Percentiles rank a stretch among this genome's conserved stretches.
phyloP scores from a whole-genome alignment of 345 rosid genomes.

The thale cress (Arabidopsis thaliana) region DNA sequence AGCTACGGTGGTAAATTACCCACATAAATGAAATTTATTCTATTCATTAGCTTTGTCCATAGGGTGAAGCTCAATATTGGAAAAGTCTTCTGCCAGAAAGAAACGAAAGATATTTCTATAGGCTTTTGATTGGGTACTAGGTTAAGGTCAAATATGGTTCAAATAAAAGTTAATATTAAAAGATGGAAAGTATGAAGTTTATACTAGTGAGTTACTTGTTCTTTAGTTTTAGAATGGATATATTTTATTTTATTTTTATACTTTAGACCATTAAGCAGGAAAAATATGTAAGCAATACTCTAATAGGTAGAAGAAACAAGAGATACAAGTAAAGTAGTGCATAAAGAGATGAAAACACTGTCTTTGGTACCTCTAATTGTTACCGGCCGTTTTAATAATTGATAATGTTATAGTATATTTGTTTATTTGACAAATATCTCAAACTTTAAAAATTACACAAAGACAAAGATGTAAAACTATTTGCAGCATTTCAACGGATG shows the following conservation, averaged over 20 bases:
- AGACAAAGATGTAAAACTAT: no score
- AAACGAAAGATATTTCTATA: neutral
- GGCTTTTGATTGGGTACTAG: neutral
- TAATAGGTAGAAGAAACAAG: no score
- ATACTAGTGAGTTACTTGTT: neutral
- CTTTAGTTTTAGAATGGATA: neutral
- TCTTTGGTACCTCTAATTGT: no score
- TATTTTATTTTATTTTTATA: neutral
- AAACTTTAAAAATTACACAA: no score
- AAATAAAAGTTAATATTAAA: neutral
- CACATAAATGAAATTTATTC: neutral
- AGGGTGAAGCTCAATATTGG: conserved; percentile 5
- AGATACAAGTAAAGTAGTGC: no score
- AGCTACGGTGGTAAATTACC: neutral
- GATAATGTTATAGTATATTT: no score
- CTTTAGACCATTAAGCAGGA: neutral
- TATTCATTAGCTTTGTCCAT: conserved; percentile 4
- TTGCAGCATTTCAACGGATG: no score
- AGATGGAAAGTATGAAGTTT: neutral
- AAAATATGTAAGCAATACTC: neutral
- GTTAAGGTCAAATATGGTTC: neutral
- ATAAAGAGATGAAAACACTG: no score
- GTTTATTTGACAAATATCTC: no score
- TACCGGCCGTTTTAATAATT: no score
- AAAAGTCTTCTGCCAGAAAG: neutral